phyloP scores from a whole-genome alignment of 352 stramenopile species.

The Blastocystis sp. region DNA sequence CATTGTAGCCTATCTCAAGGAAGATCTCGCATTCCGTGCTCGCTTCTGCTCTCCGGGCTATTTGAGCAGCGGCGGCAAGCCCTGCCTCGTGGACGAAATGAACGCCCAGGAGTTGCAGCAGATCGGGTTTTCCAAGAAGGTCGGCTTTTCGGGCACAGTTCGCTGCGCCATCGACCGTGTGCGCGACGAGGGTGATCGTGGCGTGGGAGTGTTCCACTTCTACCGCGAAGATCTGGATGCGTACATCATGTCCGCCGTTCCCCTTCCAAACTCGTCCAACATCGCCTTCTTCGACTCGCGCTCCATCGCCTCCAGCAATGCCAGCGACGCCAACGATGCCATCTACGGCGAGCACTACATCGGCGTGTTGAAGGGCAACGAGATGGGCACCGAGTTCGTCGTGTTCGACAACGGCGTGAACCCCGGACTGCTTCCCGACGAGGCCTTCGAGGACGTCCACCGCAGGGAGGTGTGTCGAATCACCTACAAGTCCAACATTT shows the following conservation, averaged over 20 bases:
- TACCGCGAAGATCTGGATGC: constrained; percentile 36
- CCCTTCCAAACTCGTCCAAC: background rate
- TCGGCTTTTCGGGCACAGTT: constrained; percentile 24
- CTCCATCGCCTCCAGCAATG: background rate
- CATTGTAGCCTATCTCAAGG: background rate
- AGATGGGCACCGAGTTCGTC: constrained; percentile 56
- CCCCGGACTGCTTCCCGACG: constrained; percentile 16
- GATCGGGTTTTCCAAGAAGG: background rate
- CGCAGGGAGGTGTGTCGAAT: constrained; percentile 26
- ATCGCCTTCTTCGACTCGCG: constrained; percentile 22
- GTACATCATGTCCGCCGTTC: constrained; percentile 17
- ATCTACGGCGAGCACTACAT: constrained; percentile 63
- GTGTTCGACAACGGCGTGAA: constrained; percentile 68
- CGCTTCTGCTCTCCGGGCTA: constrained; percentile 36
- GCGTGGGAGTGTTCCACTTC: constrained; percentile 11
- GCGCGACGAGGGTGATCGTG: background rate
- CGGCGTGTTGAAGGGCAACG: constrained; percentile 54
- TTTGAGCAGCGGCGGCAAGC: constrained; percentile 32
- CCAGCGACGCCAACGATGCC: background rate
- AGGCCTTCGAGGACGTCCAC: constrained; percentile 31
- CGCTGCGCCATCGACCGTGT: constrained; percentile 44
- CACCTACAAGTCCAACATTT: constrained; percentile 41
- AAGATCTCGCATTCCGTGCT: constrained; percentile 13
- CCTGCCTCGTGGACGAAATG: constrained; percentile 22
- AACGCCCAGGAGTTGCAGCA: background rate